Percentiles rank a stretch among this genome's conserved stretches.
Conservation (phyloP, 2,329 filamentous ascomycete species). For the Periconia sp. region DNA sequence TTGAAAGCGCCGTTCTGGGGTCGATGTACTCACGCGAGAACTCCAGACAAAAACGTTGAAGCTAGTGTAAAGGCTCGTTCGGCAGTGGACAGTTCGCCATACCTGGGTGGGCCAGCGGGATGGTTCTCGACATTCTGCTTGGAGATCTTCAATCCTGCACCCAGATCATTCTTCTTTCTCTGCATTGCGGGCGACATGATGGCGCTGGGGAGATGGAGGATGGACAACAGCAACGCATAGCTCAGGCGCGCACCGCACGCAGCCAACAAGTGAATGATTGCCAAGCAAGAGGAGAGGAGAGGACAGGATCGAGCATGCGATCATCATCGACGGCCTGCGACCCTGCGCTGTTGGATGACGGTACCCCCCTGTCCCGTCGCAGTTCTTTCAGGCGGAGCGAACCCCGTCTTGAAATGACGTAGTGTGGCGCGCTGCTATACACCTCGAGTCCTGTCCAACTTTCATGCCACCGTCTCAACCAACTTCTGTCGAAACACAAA, state of each 20-base stretch:
- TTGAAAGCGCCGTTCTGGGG: not conserved
- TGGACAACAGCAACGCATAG: not conserved
- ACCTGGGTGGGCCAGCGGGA: constrained; percentile 47
- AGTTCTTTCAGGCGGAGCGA: not conserved
- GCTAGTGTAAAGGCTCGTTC: constrained; percentile 54
- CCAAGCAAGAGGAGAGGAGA: not conserved
- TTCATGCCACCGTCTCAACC: constrained; percentile 13
- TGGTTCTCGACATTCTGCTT: constrained; percentile 45
- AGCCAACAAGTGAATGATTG: not conserved
- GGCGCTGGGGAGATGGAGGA: not conserved
- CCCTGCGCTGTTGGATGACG: too few relatives aligned
- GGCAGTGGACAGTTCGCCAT: constrained; percentile 52
- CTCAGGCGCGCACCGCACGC: not conserved
- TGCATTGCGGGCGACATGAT: constrained; percentile 24
- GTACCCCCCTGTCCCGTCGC: not conserved
- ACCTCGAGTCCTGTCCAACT: constrained; percentile 23
- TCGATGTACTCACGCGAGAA: constrained; percentile 45
- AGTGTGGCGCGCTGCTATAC: constrained; percentile 31
- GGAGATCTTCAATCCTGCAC: constrained; percentile 48
- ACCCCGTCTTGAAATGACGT: too few relatives aligned
- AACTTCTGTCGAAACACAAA: not conserved
- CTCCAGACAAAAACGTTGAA: constrained; percentile 53
- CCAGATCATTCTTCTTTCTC: constrained; percentile 39
- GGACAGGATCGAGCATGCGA: not conserved
- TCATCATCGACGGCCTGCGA: too few relatives aligned